These are phyloP conservation scores for Ophiostoma ips DNA, from an alignment of 2,329 filamentous ascomycete species.

Conservation along the genomic window DNA sequence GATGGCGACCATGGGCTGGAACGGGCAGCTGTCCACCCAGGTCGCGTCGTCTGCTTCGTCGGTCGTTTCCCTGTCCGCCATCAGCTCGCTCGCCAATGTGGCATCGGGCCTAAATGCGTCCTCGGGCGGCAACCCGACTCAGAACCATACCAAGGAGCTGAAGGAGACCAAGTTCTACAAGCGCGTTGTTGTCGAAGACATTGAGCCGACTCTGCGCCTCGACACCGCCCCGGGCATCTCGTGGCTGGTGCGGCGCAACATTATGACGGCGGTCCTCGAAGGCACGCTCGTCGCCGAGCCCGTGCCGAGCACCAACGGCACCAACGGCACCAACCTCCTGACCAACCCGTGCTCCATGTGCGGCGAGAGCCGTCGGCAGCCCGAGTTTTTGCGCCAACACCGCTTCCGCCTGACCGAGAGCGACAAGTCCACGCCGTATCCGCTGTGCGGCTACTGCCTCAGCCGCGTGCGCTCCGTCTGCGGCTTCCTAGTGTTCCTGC, in stretches of 20 bases:
- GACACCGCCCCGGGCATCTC: slow-evolving; percentile 83
- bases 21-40: not conserved
- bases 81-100: slow-evolving; percentile 20
- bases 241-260: slow-evolving; percentile 79
- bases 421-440: slow-evolving; percentile 76
- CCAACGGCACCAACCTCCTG: slow-evolving; percentile 16
- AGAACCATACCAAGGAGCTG: slow-evolving; percentile 29
- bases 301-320: slow-evolving; percentile 37
- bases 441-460: slow-evolving; percentile 80
- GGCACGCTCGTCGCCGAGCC: slow-evolving; percentile 84
- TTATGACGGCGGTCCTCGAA: slow-evolving; percentile 69
- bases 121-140: slow-evolving; percentile 20
- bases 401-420: slow-evolving; percentile 81
- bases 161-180: slow-evolving; percentile 95
- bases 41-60: not conserved
- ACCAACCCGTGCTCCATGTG: slow-evolving; percentile 57
- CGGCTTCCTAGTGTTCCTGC: slow-evolving; percentile 81
- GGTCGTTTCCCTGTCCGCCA: not conserved
- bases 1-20: slow-evolving; percentile 38
- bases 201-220: slow-evolving; percentile 83
- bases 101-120: slow-evolving; percentile 31
- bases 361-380: slow-evolving; percentile 63
- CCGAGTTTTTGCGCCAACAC: slow-evolving; percentile 62
- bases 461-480: slow-evolving; percentile 73
- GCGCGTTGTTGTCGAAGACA: slow-evolving; percentile 72